Percentiles rank a stretch among this genome's conserved stretches.
Evolutionary conservation across 73 alveolate species (phyloP).

Genomic region (Vitrella brassicaformis): DNA sequence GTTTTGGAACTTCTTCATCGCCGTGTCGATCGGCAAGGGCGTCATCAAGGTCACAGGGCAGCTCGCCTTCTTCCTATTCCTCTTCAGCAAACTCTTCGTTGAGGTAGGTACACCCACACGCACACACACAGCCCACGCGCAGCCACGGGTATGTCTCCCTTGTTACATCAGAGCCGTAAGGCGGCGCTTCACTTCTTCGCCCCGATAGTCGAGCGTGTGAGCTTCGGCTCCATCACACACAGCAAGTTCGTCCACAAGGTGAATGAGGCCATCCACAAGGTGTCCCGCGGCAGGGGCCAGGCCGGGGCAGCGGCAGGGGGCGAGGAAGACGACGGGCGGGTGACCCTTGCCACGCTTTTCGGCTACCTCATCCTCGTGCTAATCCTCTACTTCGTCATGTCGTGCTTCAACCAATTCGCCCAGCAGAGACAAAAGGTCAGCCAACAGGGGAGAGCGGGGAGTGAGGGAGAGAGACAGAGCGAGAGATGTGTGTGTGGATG

Average conservation of each 20-base stretch:
- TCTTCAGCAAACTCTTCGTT: too few species aligned
- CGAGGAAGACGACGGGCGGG: neutral
- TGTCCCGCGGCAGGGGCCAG: neutral
- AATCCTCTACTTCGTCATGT: neutral
- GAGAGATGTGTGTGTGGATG: too few species aligned
- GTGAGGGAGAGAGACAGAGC: too few species aligned
- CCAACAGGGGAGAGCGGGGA: too few species aligned
- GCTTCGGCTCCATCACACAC: too few species aligned
- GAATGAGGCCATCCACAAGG: too few species aligned
- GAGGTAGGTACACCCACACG: too few species aligned
- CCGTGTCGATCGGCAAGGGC: constrained; percentile 49
- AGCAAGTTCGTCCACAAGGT: too few species aligned
- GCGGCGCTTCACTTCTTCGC: neutral
- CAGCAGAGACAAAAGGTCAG: neutral
- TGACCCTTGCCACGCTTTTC: neutral
- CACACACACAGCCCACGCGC: too few species aligned
- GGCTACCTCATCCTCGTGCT: neutral
- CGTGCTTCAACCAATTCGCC: neutral
- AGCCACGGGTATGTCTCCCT: too few species aligned
- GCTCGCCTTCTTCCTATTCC: neutral
- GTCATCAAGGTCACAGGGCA: constrained; percentile 36
- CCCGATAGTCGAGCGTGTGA: neutral
- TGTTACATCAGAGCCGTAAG: neutral
- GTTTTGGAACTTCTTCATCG: constrained; percentile 45
- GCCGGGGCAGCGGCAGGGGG: neutral